Evolutionary conservation across 2,329 filamentous ascomycete species (phyloP), one percentile per base, ranked within the genome.

Genomic region (Knufia petricola): DNA sequence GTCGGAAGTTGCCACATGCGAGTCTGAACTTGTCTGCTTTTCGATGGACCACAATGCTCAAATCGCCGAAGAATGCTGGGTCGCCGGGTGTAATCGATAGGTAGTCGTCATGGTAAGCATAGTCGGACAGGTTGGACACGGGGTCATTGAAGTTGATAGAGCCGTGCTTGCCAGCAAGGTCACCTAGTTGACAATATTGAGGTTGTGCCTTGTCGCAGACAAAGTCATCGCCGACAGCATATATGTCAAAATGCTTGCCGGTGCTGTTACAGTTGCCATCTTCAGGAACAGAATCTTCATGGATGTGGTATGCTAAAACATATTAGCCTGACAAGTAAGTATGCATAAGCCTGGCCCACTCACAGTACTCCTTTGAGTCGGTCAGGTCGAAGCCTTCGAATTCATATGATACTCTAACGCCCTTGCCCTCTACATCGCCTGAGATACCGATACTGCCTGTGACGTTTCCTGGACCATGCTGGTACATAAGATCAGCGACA

Each of bases 111-210:
- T 63, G 57, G 54, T 76, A 73, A 39, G 64, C 52, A 32, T 53
- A 53, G 15, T 57, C 56, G 56, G 64, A 70, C 12, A 26, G 15
- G 13, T 20, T 21, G 7, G 44, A 10, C 9, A n/a, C 23, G 10
- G 73, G 68, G 9, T 31, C 24, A 30, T 26, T 38, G 23, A 65
- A 63, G 21, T 64, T 70, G 59, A 85, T 75, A 52, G 72, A 72
- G 53, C 84, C 84, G 59, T 83, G 70, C 69, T 90, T 90, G 61
- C 85, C 85, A 58, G 78, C 77, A 49, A 88, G 71, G 63, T 90
- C 85, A 55, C 86, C 85, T 9, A 85, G 78, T 66, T 90, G 79
- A 69, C 85, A 92, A 8, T 77, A 80, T 52, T 76, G 65, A 6
- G 81, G 81, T 4, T 68, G 61, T 8, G 62, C 57, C 9, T 66